Conservation (phyloP, 2,329 filamentous ascomycete species). For the Karstenula rhodostoma region DNA sequence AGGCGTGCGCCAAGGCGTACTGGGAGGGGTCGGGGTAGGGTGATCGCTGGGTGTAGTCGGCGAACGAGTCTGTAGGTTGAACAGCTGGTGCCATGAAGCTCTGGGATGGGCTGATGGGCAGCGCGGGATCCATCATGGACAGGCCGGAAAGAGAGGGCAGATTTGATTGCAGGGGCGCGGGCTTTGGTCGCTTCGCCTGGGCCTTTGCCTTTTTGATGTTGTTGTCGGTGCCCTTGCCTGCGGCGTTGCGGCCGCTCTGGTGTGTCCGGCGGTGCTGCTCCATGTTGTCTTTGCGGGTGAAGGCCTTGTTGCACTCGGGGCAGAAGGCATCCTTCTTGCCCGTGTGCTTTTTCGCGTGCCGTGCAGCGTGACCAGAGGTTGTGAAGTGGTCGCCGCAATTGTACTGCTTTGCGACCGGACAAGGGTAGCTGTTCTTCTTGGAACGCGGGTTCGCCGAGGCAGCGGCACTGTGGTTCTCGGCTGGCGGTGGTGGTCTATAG, state of each 20-base stretch:
- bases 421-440: conserved; percentile 76
- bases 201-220: conserved; percentile 50
- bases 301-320: conserved; percentile 77
- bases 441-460: conserved; percentile 47
- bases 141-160: conserved; percentile 27
- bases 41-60: conserved; percentile 33
- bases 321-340: conserved; percentile 79
- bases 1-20: conserved; percentile 34
- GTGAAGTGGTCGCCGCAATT: conserved; percentile 83
- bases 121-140: conserved; percentile 39
- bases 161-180: conserved; percentile 39
- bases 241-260: conserved; percentile 59
- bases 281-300: conserved; percentile 86
- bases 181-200: conserved; percentile 44
- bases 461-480: conserved; percentile 19
- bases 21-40: conserved; percentile 41
- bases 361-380: conserved; percentile 83
- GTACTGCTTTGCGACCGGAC: conserved; percentile 74
- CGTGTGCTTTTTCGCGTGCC: conserved; percentile 84
- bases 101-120: conserved; percentile 37
- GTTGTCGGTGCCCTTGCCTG: conserved; percentile 40
- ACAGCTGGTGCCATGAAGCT: conserved; percentile 37
- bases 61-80: conserved; percentile 34
- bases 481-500: conserved; percentile 23
- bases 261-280: conserved; percentile 84